Conservation (phyloP, 2,329 filamentous ascomycete species). For the Aspergillus floridensis region DNA sequence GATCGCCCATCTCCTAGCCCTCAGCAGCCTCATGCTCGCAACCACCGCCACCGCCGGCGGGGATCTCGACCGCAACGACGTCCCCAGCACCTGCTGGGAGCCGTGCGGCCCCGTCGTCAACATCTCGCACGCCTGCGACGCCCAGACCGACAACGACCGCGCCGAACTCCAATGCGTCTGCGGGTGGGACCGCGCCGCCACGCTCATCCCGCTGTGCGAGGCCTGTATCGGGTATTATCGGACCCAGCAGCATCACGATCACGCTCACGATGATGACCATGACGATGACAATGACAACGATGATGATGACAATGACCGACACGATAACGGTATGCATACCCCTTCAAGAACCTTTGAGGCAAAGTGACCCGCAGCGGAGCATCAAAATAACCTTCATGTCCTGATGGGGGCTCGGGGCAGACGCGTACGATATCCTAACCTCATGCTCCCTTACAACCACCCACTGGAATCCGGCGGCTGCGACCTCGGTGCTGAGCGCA, state of each 20-base stretch:
- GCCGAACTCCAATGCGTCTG: constrained; percentile 31
- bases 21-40: constrained; percentile 26
- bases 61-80: constrained; percentile 29
- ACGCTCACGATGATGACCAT: constrained; percentile 8
- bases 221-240: constrained; percentile 32
- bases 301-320: constrained; percentile 2
- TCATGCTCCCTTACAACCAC: constrained; percentile 29
- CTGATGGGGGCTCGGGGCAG: constrained; percentile 8
- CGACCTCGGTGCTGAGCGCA: constrained; percentile 17
- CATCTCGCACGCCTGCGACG: constrained; percentile 25
- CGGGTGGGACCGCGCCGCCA: constrained; percentile 25
- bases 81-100: constrained; percentile 28
- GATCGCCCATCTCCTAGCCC: constrained; percentile 21
- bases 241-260: constrained; percentile 18
- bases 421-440: constrained; percentile 31
- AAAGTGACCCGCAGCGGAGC: too few relatives aligned
- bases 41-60: constrained; percentile 22
- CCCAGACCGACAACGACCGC: constrained; percentile 22
- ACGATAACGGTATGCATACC: constrained; percentile 27
- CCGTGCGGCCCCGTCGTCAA: constrained; percentile 26
- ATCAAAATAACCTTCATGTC: too few relatives aligned
- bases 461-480: constrained; percentile 24
- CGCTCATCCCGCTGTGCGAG: constrained; percentile 30
- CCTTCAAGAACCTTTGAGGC: too few relatives aligned
- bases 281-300: background rate